Conservation (phyloP, 2,329 filamentous ascomycete species). For the Botryotinia narcissicola region DNA sequence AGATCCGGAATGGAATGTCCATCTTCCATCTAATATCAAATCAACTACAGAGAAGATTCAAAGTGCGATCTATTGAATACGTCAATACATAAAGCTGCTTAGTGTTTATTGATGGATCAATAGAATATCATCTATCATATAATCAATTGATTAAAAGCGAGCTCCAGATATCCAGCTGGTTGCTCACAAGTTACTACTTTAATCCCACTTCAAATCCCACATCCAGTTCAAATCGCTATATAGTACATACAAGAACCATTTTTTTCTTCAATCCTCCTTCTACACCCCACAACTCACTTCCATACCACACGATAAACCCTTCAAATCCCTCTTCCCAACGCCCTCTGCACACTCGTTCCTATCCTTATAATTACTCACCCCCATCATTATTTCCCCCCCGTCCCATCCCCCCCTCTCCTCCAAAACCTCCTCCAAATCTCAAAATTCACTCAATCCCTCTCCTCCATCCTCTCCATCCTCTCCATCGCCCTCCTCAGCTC, state of each 20-base stretch:
- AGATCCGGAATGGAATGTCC: too few relatives aligned
- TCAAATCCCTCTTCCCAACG: neutral
- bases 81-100: too few relatives aligned
- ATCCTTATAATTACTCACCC: too few relatives aligned
- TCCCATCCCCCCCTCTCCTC: neutral
- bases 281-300: neutral
- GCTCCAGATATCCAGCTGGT: neutral
- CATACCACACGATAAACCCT: neutral
- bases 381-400: neutral
- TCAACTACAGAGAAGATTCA: too few relatives aligned
- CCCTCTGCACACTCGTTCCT: too few relatives aligned
- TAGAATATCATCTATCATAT: too few relatives aligned
- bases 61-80: too few relatives aligned
- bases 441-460: constrained; percentile 16
- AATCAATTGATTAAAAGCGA: too few relatives aligned
- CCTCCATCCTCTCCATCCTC: neutral
- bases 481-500: neutral
- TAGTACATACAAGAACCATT: neutral
- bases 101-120: too few relatives aligned
- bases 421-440: constrained; percentile 13
- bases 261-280: neutral
- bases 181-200: too few relatives aligned
- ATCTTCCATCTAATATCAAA: too few relatives aligned
- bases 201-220: too few relatives aligned
- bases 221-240: neutral